Conservation (phyloP, 169 alveolate species). For the Condylostoma magnum region DNA sequence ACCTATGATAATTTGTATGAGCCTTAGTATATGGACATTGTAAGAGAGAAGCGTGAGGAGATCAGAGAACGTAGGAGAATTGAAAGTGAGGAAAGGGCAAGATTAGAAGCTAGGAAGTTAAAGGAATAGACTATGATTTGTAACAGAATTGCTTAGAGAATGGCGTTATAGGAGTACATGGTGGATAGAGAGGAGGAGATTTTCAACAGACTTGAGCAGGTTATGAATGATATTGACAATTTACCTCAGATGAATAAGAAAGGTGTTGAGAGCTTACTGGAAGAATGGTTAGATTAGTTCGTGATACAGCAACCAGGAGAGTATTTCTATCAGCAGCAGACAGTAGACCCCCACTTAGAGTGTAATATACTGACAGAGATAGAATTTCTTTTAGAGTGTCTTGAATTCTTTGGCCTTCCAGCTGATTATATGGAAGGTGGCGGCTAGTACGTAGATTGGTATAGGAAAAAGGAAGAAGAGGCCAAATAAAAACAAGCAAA, state of each 20-base stretch:
- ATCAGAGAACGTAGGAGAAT: conserved; percentile 52
- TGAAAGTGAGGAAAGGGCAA: conserved; percentile 49
- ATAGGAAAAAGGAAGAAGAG: conserved; percentile 61
- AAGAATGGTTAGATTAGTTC: conserved; percentile 61
- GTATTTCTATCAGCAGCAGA: conserved; percentile 69
- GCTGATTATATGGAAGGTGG: conserved; percentile 74
- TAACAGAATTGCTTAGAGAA: conserved; percentile 80
- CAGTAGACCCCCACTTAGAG: conserved; percentile 65
- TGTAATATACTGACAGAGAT: conserved; percentile 67
- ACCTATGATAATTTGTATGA: conserved; percentile 78
- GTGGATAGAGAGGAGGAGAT: conserved; percentile 56
- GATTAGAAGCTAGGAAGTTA: conserved; percentile 49
- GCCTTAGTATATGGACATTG: conserved; percentile 85
- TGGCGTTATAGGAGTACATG: conserved; percentile 68
- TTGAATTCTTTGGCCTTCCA: conserved; percentile 83
- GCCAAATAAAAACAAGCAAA: conserved; percentile 46
- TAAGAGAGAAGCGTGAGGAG: conserved; percentile 64
- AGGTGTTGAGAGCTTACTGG: conserved; percentile 63
- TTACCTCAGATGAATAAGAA: conserved; percentile 46
- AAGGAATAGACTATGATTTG: conserved; percentile 80
- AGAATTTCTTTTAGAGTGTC: conserved; percentile 66
- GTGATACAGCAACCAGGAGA: conserved; percentile 65
- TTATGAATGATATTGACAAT: conserved; percentile 47
- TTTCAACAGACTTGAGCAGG: conserved; percentile 57
- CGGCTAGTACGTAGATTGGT: conserved; percentile 88